Percentiles rank a stretch among this genome's conserved stretches.
Conservation (phyloP, 2,329 filamentous ascomycete genomes). For the Metarhizium humberi region DNA sequence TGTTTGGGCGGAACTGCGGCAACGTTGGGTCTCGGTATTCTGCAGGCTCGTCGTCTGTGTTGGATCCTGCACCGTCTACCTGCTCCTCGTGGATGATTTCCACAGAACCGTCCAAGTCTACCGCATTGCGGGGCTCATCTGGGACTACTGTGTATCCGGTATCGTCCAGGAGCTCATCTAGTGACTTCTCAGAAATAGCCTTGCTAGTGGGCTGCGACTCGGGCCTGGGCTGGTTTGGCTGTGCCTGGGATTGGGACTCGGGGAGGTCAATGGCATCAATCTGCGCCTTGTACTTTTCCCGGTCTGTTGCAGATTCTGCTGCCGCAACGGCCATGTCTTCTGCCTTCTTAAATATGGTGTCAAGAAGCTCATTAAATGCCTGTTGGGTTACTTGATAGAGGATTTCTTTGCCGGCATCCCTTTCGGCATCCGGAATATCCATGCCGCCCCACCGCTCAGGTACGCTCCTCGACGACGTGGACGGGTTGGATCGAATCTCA, state of each 20-base stretch:
- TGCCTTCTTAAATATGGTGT: constrained; percentile 71
- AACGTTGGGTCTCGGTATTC: constrained; percentile 50
- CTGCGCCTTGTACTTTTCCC: constrained; percentile 45
- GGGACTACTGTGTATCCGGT: constrained; percentile 36
- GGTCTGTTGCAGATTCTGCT: constrained; percentile 50
- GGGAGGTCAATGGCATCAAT: constrained; percentile 31
- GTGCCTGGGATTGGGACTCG: constrained; percentile 11
- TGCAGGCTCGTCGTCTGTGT: constrained; percentile 12
- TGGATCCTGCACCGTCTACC: constrained; percentile 3
- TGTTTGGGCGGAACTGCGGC: constrained; percentile 60
- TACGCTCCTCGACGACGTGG: constrained; percentile 62
- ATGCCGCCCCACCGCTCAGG: constrained; percentile 70
- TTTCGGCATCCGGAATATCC: constrained; percentile 70
- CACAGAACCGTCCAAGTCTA: constrained; percentile 20
- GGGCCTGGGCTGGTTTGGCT: constrained; percentile 7
- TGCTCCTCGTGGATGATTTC: constrained; percentile 15
- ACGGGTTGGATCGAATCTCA: constrained; percentile 62
- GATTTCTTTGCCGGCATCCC: constrained; percentile 78
- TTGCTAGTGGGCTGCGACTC: neutral
- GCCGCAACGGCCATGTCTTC: constrained; percentile 68
- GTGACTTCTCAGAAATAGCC: constrained; percentile 13
- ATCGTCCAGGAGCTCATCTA: constrained; percentile 29
- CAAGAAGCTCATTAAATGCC: constrained; percentile 82
- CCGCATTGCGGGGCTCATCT: constrained; percentile 19
- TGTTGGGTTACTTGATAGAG: constrained; percentile 88